Evolutionary conservation across 371 early-diverging fungal genomes (phyloP).

Genomic region (Homolaphlyctis polyrhiza): DNA sequence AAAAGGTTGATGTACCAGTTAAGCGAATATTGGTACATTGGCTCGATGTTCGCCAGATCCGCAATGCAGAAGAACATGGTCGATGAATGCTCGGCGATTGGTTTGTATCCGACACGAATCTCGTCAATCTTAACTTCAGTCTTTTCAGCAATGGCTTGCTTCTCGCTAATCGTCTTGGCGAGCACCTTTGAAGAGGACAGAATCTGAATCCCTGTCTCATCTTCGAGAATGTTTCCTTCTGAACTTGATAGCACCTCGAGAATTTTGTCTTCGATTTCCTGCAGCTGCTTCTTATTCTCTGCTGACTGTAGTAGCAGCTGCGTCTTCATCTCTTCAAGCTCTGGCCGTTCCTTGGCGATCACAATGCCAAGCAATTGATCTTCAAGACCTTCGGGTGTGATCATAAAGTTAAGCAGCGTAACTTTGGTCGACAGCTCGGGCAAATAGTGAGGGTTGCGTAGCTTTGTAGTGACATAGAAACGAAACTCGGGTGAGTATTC

Average conservation of each 20-base stretch:
- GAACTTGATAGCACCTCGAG: constrained; percentile 46
- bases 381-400: constrained; percentile 51
- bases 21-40: constrained; percentile 54
- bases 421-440: constrained; percentile 53
- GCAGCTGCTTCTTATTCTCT: constrained; percentile 47
- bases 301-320: constrained; percentile 49
- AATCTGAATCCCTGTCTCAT: constrained; percentile 52
- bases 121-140: constrained; percentile 52
- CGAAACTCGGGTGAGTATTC: constrained; percentile 52
- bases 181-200: constrained; percentile 49
- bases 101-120: constrained; percentile 47
- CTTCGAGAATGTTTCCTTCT: constrained; percentile 51
- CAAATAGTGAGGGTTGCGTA: constrained; percentile 49
- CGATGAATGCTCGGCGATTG: constrained; percentile 44
- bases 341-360: constrained; percentile 52
- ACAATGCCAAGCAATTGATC: constrained; percentile 55
- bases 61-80: constrained; percentile 51
- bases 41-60: constrained; percentile 50
- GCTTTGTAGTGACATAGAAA: constrained; percentile 52
- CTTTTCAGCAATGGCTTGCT: constrained; percentile 46
- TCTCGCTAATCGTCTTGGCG: constrained; percentile 47
- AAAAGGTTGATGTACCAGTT: constrained; percentile 52
- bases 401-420: constrained; percentile 52
- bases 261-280: constrained; percentile 52
- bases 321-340: constrained; percentile 50